Conservation (phyloP, 1,284 basidiomycete genomes). For the Dichomitus squalens region DNA sequence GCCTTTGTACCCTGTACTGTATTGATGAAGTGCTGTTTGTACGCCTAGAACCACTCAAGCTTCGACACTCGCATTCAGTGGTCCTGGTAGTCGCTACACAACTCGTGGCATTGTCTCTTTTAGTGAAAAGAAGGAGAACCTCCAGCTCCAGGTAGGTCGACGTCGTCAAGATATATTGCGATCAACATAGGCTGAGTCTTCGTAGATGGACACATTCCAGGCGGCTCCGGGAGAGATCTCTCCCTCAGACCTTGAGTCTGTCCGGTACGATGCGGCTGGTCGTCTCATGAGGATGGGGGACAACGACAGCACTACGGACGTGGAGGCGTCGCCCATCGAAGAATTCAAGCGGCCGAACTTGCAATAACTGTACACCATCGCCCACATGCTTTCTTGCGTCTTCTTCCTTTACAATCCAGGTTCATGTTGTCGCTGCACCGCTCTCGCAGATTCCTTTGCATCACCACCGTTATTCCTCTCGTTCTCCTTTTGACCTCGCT, state of each 20-base stretch:
- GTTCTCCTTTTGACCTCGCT: background rate
- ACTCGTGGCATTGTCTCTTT: slow-evolving; percentile 35
- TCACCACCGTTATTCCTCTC: background rate
- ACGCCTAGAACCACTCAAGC: slow-evolving; percentile 32
- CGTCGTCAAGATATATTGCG: background rate
- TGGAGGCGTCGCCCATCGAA: slow-evolving; percentile 58
- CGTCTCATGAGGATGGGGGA: slow-evolving; percentile 38
- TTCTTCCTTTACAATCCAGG: no score
- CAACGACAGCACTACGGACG: slow-evolving; percentile 45
- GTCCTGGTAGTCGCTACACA: slow-evolving; percentile 14
- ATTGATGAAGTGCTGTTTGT: background rate
- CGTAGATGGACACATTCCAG: slow-evolving; percentile 57
- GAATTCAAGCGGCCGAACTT: slow-evolving; percentile 58
- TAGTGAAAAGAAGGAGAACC: slow-evolving; percentile 39
- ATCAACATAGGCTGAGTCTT: no score
- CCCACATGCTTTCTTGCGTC: background rate
- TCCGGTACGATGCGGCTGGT: slow-evolving; percentile 56
- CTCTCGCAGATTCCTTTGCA: slow-evolving; percentile 1
- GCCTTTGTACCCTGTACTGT: slow-evolving; percentile 5
- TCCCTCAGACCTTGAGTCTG: slow-evolving; percentile 39
- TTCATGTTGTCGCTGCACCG: background rate
- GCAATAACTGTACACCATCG: slow-evolving; percentile 3
- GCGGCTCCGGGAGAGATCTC: slow-evolving; percentile 37
- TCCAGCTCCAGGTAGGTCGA: slow-evolving; percentile 52
- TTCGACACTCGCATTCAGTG: slow-evolving; percentile 43